Conservation (phyloP, 2,329 filamentous ascomycete species). For the Rutstroemia sydowiana region DNA sequence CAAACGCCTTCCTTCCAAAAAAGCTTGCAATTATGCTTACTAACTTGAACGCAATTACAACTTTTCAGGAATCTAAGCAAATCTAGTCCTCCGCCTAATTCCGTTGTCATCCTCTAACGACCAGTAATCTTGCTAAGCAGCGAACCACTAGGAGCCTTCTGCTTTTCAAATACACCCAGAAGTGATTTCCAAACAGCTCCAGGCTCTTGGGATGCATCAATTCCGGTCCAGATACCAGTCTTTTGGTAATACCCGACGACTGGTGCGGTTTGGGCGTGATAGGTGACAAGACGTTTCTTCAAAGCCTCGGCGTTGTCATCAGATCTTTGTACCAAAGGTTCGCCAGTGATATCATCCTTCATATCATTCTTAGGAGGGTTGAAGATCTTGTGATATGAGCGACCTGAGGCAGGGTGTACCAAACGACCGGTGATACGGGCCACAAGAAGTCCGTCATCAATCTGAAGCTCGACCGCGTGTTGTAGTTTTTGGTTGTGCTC, state of each 20-base stretch:
- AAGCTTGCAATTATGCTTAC: slow-evolving; percentile 19
- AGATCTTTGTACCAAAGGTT: slow-evolving; percentile 90
- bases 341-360: slow-evolving; percentile 95
- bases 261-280: slow-evolving; percentile 87
- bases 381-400: slow-evolving; percentile 97
- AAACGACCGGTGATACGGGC: slow-evolving; percentile 94
- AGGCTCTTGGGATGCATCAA: slow-evolving; percentile 94
- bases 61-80: slow-evolving; percentile 27
- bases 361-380: slow-evolving; percentile 91
- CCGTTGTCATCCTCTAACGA: slow-evolving; percentile 13
- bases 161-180: slow-evolving; percentile 71
- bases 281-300: slow-evolving; percentile 88
- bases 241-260: slow-evolving; percentile 96
- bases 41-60: slow-evolving; percentile 18
- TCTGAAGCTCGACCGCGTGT: slow-evolving; percentile 93
- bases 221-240: slow-evolving; percentile 90
- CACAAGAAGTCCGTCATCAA: slow-evolving; percentile 89
- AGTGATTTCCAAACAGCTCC: slow-evolving; percentile 93
- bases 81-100: slow-evolving; percentile 13
- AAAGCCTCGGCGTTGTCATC: slow-evolving; percentile 96
- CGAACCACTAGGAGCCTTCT: slow-evolving; percentile 30
- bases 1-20: slow-evolving; percentile 20
- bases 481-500: slow-evolving; percentile 76
- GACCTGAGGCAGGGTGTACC: slow-evolving; percentile 90
- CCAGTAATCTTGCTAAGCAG: slow-evolving; percentile 31